Base-by-base conservation (phyloP, 2,329 filamentous ascomycete species). In the Botrytis fabae region DNA sequence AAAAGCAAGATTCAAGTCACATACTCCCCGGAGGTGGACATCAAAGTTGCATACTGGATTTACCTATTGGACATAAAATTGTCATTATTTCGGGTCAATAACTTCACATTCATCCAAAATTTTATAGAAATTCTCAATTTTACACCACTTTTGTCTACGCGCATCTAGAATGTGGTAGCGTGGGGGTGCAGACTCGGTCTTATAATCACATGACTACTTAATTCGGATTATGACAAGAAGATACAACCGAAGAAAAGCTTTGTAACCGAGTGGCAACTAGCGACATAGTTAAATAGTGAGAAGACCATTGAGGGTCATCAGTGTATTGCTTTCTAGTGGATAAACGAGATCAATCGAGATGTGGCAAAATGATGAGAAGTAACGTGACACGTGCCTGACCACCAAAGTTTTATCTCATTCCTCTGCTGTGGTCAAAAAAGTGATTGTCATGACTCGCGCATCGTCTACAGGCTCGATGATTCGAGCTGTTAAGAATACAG, bases 401-500 rank as follows among this genome's bases (percentile, higher is more conserved):
- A 54, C 25, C n/a, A 57, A 32, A 57, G 16, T 57, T 57, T 28
- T 28, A 28, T 57, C 51, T 57, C 18, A 28, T n/a, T 54, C 6
- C 48, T n/a, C 48, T 16, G 12, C 16, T 54, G 25, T 54, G 25
- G 48, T 54, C 12, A 28, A 32, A 18, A 32, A 14, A 57, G 51
- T 28, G 51, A 28, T 18, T 18, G 9, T 57, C 51, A 57, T 57
- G 51, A 57, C 51, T 57, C 51, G 51, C n/a, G 4, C 7, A 9
- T 28, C 9, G 8, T 28, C n/a, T 57, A 32, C n/a, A 28, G 6
- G n/a, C 14, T 57, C 51, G n/a, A 57, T 57, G 51, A 57, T 57
- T 57, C 51, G 51, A 57, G 51, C n/a, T 57, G 51, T 28, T 57
- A 57, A 57, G n/a, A 57, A 57, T 57, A 28, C 51, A 57, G n/a